Percentiles rank a stretch among this genome's conserved stretches.
phyloP scores from a whole-genome alignment of 768 basidiomycete genomes.

The Lyophyllum shimeji region DNA sequence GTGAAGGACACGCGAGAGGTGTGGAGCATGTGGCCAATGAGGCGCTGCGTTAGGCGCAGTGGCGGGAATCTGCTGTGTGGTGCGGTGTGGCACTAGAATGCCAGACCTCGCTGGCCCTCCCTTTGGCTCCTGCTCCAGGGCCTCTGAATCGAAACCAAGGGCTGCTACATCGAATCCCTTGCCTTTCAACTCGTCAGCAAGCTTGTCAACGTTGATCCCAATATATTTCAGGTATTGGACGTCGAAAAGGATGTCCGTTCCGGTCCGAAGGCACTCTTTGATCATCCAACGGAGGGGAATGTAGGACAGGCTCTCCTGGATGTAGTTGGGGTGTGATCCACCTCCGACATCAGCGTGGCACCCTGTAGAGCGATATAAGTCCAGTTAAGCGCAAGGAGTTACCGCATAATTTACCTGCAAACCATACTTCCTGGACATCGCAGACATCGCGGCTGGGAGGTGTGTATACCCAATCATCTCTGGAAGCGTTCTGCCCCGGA shows the following conservation, averaged over 20 bases:
- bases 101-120: not conserved
- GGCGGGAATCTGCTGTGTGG: not conserved
- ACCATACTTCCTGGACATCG: constrained; percentile 26
- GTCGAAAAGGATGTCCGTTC: constrained; percentile 9
- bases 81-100: not conserved
- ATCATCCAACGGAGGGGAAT: constrained; percentile 31
- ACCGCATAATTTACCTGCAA: constrained; percentile 15
- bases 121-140: not conserved
- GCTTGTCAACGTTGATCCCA: constrained; percentile 18
- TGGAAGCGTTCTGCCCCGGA: constrained; percentile 1
- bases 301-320: constrained; percentile 21
- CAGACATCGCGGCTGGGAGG: constrained; percentile 18
- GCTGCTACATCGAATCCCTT: constrained; percentile 4
- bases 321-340: constrained; percentile 21
- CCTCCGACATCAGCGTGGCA: constrained; percentile 25
- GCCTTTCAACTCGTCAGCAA: constrained; percentile 5
- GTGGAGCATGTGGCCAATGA: not conserved
- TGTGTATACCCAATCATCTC: constrained; percentile 19
- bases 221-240: constrained; percentile 15
- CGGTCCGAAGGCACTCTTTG: constrained; percentile 23
- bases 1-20: constrained; percentile 5
- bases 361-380: constrained; percentile 9
- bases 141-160: constrained; percentile 6
- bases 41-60: not conserved
- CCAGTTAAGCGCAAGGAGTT: not conserved